Percentiles rank a stretch among this genome's conserved stretches.
phyloP scores from a whole-genome alignment of 192 early-diverging fungal genomes.

The Lobosporangium transversale region DNA sequence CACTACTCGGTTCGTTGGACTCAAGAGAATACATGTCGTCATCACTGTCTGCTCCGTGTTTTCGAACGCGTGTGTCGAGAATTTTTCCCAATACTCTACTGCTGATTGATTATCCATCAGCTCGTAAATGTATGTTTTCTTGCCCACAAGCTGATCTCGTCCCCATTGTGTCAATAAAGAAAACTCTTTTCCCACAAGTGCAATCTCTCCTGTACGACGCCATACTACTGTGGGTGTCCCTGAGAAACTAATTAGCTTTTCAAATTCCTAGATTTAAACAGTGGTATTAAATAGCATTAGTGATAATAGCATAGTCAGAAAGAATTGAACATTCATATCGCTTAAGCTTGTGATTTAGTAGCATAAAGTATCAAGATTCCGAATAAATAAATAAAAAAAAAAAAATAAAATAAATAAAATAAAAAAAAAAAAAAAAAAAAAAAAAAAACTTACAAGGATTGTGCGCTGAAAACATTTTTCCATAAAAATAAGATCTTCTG shows the following conservation, averaged over 20 bases:
- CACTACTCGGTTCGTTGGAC: conserved; percentile 76
- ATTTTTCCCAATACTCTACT: conserved; percentile 96
- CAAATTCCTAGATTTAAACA: conserved; percentile 78
- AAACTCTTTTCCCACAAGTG: conserved; percentile 96
- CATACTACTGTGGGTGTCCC: conserved; percentile 97
- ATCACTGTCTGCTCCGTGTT: conserved; percentile 90
- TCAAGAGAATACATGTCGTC: conserved; percentile 84
- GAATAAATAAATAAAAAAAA: not conserved
- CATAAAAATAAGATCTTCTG: conserved; percentile 96
- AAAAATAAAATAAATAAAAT: not conserved
- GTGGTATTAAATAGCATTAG: too few relatives aligned
- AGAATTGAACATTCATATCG: too few relatives aligned
- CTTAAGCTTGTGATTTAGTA: too few relatives aligned
- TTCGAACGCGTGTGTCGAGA: conserved; percentile 92
- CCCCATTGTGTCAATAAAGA: conserved; percentile 93
- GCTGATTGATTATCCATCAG: conserved; percentile 94
- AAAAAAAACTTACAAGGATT: conserved; percentile 62
- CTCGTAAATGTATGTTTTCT: conserved; percentile 87
- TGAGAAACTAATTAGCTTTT: conserved; percentile 92
- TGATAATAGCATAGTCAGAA: not conserved
- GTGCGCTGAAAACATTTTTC: conserved; percentile 97
- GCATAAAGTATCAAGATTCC: not conserved
- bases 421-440: not conserved
- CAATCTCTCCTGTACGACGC: conserved; percentile 95
- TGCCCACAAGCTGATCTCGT: conserved; percentile 80